Base-by-base conservation (phyloP, 176 grass and related monocot species). In the Lolium multiflorum region DNA sequence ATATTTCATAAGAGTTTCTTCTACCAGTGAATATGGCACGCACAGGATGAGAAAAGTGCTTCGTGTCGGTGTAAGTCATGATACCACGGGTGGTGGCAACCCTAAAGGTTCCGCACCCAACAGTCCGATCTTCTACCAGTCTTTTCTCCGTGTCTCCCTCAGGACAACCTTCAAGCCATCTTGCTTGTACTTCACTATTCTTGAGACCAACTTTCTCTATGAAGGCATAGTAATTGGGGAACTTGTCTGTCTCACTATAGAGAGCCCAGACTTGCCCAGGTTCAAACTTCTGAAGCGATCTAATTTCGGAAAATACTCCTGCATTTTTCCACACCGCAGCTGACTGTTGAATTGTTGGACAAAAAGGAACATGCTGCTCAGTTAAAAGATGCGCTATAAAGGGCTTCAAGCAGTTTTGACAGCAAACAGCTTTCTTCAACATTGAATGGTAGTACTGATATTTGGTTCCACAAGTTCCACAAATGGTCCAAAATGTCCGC, bases 401-500 rank as follows among this genome's bases (percentile, higher is more conserved):
- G 88, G 92, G 74, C 58, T 94, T 91, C 81, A 90, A 82, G 75
- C 95, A 97, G 81, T 84, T 97, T 70, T 93, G 95, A 93, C 95
- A 97, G 28, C 82, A 83, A 38, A 97, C 72, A 76, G 92, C 75
- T 80, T 83, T 97, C 78, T 93, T 90, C 75, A 89, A 84, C 14
- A 88, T 88, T 58, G 76, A 76, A 52, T 78, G 82, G 77, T 88
- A 88, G 57, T 97, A 93, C 84, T 97, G 91, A 79, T 97, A 97
- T 78, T 87, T 88, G 88, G 91, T 91, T 39, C 89, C 79, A 81
- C 95, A 97, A 66, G 70, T 22, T 64, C 77, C 78, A 62, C 95
- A 97, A 9, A 88, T 90, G 20, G 95, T 97, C 95, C 95, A 97
- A 86, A 97, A 97, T 73, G 92, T 91, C 60, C 84, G 87, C 0